Conservation (phyloP, 2,329 filamentous ascomycete genomes). For the Cytospora leucostoma region DNA sequence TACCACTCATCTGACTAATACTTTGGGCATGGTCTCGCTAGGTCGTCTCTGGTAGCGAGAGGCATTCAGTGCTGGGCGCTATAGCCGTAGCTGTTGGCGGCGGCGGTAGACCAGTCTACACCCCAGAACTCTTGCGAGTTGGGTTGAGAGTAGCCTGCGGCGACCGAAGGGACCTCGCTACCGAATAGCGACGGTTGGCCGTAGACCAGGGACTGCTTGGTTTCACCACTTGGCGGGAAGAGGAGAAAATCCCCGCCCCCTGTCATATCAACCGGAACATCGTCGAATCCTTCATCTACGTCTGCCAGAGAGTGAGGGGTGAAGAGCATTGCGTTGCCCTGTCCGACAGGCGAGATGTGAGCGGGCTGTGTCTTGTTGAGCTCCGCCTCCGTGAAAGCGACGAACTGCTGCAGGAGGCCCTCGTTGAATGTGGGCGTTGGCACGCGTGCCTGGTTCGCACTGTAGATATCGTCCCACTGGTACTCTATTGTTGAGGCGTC, state of each 20-base stretch:
- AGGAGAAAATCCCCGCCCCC: slow-evolving; percentile 65
- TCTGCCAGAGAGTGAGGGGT: slow-evolving; percentile 64
- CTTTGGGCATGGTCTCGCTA: background rate
- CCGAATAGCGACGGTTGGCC: slow-evolving; percentile 47
- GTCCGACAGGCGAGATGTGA: slow-evolving; percentile 70
- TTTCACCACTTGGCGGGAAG: slow-evolving; percentile 47
- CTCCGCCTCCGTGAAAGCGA: slow-evolving; percentile 41
- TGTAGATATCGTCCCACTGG: slow-evolving; percentile 64
- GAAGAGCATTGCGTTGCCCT: slow-evolving; percentile 68
- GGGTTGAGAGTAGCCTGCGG: slow-evolving; percentile 54
- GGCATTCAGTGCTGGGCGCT: slow-evolving; percentile 31
- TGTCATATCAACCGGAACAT: slow-evolving; percentile 46
- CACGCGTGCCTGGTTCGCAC: slow-evolving; percentile 40
- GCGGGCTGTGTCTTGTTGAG: slow-evolving; percentile 43
- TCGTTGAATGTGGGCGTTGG: slow-evolving; percentile 53
- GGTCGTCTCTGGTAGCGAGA: slow-evolving; percentile 7
- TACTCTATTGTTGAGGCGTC: slow-evolving; percentile 57
- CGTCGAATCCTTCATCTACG: slow-evolving; percentile 67
- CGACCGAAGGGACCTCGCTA: slow-evolving; percentile 50
- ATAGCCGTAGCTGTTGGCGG: slow-evolving; percentile 38
- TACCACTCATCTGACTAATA: slow-evolving; percentile 5
- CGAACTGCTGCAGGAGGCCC: slow-evolving; percentile 46
- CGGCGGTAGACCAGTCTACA: slow-evolving; percentile 46
- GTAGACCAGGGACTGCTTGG: slow-evolving; percentile 43
- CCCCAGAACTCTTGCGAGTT: slow-evolving; percentile 54